Evolutionary conservation across 1,284 basidiomycete species (phyloP).

Genomic region (Microbotryum scabiosae): DNA sequence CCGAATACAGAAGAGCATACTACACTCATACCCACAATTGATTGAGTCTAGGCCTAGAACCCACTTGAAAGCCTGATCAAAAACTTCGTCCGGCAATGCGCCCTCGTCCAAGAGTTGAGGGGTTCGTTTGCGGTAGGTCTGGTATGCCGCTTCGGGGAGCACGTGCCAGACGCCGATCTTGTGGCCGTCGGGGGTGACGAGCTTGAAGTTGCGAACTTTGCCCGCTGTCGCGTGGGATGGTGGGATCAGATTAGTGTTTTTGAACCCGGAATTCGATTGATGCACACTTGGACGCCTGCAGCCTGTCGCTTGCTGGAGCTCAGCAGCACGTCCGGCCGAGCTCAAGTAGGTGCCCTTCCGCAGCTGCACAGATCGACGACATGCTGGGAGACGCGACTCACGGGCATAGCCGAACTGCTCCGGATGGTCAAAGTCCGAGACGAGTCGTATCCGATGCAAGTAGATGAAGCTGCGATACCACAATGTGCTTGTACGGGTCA

Average conservation of each 20-base stretch:
- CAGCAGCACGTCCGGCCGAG: no score
- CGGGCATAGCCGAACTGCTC: constrained; percentile 73
- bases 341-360: not conserved
- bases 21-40: not conserved
- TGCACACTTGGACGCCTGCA: no score
- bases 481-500: no score
- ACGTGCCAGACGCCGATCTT: constrained; percentile 83
- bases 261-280: no score
- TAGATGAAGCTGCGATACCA: constrained; percentile 53
- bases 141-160: constrained; percentile 60
- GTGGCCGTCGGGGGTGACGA: constrained; percentile 67
- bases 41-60: not conserved
- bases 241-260: not conserved
- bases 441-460: constrained; percentile 53
- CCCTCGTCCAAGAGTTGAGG: not conserved
- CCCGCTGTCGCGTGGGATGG: constrained; percentile 48
- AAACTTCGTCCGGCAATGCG: constrained; percentile 33
- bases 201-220: constrained; percentile 63
- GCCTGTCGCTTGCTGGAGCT: no score
- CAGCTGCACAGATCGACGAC: not conserved
- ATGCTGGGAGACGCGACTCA: constrained; percentile 43
- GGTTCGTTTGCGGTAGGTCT: constrained; percentile 21
- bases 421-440: constrained; percentile 56
- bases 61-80: constrained; percentile 47
- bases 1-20: not conserved